Conservation (phyloP, 2,329 filamentous ascomycete species). For the Immersiporthe knoxdaviesiana region DNA sequence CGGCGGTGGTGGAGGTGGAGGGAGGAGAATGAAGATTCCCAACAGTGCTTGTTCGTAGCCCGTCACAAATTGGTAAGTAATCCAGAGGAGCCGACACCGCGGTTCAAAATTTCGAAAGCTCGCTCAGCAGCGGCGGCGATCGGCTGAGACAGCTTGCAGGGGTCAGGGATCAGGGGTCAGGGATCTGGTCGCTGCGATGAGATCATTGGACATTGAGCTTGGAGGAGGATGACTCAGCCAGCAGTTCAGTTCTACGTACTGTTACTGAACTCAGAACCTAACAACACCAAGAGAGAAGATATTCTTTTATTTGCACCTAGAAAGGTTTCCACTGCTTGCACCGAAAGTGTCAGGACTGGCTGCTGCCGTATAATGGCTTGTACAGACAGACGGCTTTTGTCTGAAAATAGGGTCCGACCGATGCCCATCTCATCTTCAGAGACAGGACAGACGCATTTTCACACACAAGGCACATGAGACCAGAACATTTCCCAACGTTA, state of each 20-base stretch:
- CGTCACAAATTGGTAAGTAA: slow-evolving; percentile 14
- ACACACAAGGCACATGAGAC: background rate
- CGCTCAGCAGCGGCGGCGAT: background rate
- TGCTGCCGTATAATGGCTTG: too few relatives aligned
- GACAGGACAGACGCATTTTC: too few relatives aligned
- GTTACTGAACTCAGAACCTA: background rate
- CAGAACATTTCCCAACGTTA: background rate
- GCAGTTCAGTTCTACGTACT: background rate
- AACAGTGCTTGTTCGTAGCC: background rate
- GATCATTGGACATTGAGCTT: background rate
- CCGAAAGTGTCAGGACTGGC: too few relatives aligned
- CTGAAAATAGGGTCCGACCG: too few relatives aligned
- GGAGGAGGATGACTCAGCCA: slow-evolving; percentile 1
- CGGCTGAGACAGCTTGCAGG: background rate
- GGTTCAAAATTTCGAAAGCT: slow-evolving; percentile 16
- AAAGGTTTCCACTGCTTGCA: too few relatives aligned
- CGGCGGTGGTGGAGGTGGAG: background rate
- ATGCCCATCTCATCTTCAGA: too few relatives aligned
- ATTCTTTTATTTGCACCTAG: too few relatives aligned
- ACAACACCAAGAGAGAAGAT: background rate
- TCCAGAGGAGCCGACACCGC: slow-evolving; percentile 3
- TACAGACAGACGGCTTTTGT: too few relatives aligned
- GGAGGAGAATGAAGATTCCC: background rate
- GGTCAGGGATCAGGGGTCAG: slow-evolving; percentile 8
- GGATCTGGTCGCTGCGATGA: background rate